phyloP scores from a whole-genome alignment of 2,329 filamentous ascomycete species.

The Zymoseptoria ardabiliae region DNA sequence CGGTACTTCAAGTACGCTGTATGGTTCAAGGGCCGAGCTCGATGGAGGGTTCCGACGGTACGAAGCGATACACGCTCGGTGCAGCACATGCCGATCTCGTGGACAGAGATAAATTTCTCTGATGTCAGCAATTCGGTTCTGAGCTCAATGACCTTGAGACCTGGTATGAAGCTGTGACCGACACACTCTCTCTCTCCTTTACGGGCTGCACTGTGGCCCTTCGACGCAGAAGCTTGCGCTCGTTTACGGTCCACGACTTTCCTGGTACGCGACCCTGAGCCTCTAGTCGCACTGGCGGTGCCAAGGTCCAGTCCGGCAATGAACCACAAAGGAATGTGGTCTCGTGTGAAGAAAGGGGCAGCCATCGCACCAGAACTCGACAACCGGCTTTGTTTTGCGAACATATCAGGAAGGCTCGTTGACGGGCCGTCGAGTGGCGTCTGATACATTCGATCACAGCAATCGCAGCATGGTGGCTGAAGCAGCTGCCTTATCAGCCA shows the following conservation, averaged over 20 bases:
- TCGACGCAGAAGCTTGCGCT: not conserved
- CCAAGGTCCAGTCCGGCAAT: not conserved
- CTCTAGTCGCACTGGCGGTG: not conserved
- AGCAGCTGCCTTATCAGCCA: slow-evolving; percentile 2
- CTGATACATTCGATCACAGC: not conserved
- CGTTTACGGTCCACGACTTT: not conserved
- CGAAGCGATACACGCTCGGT: not conserved
- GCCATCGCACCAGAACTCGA: not conserved
- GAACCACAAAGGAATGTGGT: not conserved
- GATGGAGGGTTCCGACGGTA: not conserved
- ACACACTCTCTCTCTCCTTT: not conserved
- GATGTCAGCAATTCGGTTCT: not conserved
- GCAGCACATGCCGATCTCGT: not conserved
- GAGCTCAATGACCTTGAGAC: not conserved
- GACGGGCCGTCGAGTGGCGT: no score
- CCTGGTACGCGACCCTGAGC: not conserved
- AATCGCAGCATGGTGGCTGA: not conserved
- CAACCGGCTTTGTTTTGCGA: not conserved
- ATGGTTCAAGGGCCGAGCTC: not conserved
- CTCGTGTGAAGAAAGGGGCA: not conserved
- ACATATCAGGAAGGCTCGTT: not conserved
- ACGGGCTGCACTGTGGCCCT: not conserved
- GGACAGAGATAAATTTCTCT: not conserved
- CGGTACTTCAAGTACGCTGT: not conserved
- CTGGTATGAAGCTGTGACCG: not conserved